Evolutionary conservation across 2,329 filamentous ascomycete species (phyloP).

Genomic region (Penicillium sp.): DNA sequence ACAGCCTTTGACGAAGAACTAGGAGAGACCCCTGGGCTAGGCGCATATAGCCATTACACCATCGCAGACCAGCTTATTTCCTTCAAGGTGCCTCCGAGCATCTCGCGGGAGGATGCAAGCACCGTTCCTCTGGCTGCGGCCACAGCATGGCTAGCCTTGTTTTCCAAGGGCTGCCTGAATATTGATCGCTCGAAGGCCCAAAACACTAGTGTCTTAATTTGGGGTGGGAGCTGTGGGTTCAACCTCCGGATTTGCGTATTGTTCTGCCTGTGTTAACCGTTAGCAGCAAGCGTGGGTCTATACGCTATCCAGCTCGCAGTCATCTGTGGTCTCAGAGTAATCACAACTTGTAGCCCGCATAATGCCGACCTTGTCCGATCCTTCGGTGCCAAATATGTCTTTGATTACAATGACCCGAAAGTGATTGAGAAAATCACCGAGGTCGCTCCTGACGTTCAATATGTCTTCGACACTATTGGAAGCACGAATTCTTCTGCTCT

Average conservation of each 20-base stretch:
- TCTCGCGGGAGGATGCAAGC: constrained; percentile 34
- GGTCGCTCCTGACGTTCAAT: constrained; percentile 33
- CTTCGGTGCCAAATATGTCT: constrained; percentile 37
- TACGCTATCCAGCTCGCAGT: constrained; percentile 41
- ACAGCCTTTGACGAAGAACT: not conserved
- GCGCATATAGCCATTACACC: constrained; percentile 42
- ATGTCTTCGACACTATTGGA: constrained; percentile 49
- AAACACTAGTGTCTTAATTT: constrained; percentile 39
- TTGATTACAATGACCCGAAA: constrained; percentile 43
- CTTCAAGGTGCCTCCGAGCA: constrained; percentile 38
- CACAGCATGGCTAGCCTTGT: constrained; percentile 44
- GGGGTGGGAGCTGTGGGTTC: constrained; percentile 46
- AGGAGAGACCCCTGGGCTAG: constrained; percentile 27
- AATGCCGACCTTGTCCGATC: constrained; percentile 35
- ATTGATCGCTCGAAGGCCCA: constrained; percentile 26
- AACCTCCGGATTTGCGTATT: no score
- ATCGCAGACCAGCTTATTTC: constrained; percentile 45
- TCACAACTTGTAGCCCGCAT: constrained; percentile 39
- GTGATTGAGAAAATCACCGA: constrained; percentile 39
- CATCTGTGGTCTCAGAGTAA: constrained; percentile 32
- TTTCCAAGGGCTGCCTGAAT: constrained; percentile 39
- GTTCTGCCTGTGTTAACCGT: no score
- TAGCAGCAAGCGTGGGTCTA: constrained; percentile 39
- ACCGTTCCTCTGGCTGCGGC: constrained; percentile 43
- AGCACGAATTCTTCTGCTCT: constrained; percentile 35